These are phyloP conservation scores for Rubia yunnanensis DNA, from an alignment of 257 asterid species.

Conservation along the genomic window DNA sequence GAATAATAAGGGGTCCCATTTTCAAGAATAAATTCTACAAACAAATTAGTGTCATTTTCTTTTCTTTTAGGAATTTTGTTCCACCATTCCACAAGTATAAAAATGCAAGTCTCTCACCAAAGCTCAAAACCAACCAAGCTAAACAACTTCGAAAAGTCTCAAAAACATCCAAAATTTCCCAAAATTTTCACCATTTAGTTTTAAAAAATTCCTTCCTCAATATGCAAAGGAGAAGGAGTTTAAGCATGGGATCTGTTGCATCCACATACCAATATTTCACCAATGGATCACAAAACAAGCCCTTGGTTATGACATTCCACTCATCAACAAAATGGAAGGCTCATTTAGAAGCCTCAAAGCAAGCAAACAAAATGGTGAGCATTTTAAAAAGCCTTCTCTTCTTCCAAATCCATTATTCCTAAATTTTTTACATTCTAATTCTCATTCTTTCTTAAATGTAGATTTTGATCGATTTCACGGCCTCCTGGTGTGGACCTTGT, in stretches of 20 bases:
- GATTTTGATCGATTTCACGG: slow-evolving; percentile 35
- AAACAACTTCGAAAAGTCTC: background rate
- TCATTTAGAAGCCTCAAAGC: slow-evolving; percentile 40
- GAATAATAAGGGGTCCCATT: background rate
- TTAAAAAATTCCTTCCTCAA: background rate
- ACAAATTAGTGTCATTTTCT: background rate
- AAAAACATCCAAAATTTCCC: slow-evolving; percentile 18
- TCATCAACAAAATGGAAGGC: slow-evolving; percentile 45
- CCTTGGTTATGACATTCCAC: slow-evolving; percentile 34
- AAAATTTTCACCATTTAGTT: background rate
- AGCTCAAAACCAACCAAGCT: background rate
- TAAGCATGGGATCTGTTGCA: slow-evolving; percentile 20
- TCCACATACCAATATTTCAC: slow-evolving; percentile 11
- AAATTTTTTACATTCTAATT: background rate
- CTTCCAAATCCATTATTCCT: too few relatives aligned
- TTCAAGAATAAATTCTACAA: slow-evolving; percentile 8
- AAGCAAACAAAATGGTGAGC: slow-evolving; percentile 28
- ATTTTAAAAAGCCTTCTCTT: background rate
- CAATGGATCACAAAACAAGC: slow-evolving; percentile 12
- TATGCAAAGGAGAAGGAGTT: slow-evolving; percentile 1
- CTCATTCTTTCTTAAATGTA: background rate
- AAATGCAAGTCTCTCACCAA: slow-evolving; percentile 6
- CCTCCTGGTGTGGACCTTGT: slow-evolving; percentile 40
- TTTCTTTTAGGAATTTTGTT: background rate
- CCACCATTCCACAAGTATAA: slow-evolving; percentile 18